These are phyloP conservation scores for Cystobasidium sp. DNA, from an alignment of 1,284 basidiomycete species.

Conservation along the genomic window DNA sequence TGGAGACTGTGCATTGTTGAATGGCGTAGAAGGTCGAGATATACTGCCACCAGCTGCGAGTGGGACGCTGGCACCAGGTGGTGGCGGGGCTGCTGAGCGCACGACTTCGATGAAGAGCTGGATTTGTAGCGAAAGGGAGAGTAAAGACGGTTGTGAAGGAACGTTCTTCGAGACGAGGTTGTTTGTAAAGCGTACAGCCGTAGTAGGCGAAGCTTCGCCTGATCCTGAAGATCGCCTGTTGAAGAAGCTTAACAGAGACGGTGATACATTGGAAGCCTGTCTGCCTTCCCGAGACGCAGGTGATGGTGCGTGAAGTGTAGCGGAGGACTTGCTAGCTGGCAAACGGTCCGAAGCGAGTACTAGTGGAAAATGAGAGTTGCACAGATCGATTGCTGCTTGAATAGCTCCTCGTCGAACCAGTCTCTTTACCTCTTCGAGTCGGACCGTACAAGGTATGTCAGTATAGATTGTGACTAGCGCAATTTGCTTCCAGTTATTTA, in stretches of 20 bases:
- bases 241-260: constrained; percentile 17
- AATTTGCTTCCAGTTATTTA: background rate
- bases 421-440: constrained; percentile 65
- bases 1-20: constrained; percentile 40
- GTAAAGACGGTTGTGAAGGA: constrained; percentile 59
- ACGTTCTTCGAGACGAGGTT: constrained; percentile 20
- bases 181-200: constrained; percentile 2
- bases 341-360: constrained; percentile 61
- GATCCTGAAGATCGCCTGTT: background rate
- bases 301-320: constrained; percentile 11
- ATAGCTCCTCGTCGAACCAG: constrained; percentile 72
- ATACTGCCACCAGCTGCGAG: constrained; percentile 1
- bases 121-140: constrained; percentile 79
- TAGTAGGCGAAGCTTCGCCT: background rate
- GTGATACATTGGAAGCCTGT: background rate
- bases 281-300: constrained; percentile 5
- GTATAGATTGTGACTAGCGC: background rate
- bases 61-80: background rate
- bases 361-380: constrained; percentile 70
- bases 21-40: constrained; percentile 47
- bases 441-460: background rate
- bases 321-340: constrained; percentile 40
- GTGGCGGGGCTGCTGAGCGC: constrained; percentile 64
- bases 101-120: constrained; percentile 80
- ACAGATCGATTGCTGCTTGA: constrained; percentile 67